These are phyloP conservation scores for Penicillium coprophilum DNA, from an alignment of 495 filamentous ascomycete species.

Conservation along the genomic window DNA sequence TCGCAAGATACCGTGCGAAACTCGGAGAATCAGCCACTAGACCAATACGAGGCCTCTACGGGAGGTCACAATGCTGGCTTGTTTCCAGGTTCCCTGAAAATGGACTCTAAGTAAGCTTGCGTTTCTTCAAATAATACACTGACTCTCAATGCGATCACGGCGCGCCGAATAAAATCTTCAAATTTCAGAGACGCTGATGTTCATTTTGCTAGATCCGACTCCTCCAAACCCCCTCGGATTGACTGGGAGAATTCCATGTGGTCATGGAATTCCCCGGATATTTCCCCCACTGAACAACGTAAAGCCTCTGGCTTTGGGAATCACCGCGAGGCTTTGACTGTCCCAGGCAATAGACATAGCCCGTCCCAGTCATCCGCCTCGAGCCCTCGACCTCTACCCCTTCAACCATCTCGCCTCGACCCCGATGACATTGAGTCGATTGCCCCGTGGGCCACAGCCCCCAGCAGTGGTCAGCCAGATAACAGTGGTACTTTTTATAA, in stretches of 20 bases:
- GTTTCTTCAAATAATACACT: not conserved
- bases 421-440: constrained; percentile 39
- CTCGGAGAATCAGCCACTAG: constrained; percentile 23
- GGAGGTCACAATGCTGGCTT: constrained; percentile 35
- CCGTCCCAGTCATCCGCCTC: constrained; percentile 26
- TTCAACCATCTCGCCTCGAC: constrained; percentile 27
- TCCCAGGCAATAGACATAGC: constrained; percentile 36
- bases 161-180: not conserved
- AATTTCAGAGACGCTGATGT: constrained; percentile 2
- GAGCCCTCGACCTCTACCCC: constrained; percentile 29
- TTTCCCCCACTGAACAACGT: constrained; percentile 46
- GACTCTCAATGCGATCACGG: not conserved
- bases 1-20: constrained; percentile 51
- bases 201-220: constrained; percentile 26
- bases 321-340: constrained; percentile 40
- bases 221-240: constrained; percentile 23
- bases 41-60: constrained; percentile 20
- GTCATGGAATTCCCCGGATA: constrained; percentile 46
- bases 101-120: constrained; percentile 40
- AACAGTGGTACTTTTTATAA: constrained; percentile 44
- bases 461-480: constrained; percentile 35
- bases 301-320: constrained; percentile 40
- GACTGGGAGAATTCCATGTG: constrained; percentile 44
- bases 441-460: constrained; percentile 35
- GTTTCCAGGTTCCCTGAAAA: constrained; percentile 32